Evolutionary conservation across 192 early-diverging fungal genomes (phyloP), one percentile per base, ranked within the genome.

Genomic region (Lobosporangium transversale): DNA sequence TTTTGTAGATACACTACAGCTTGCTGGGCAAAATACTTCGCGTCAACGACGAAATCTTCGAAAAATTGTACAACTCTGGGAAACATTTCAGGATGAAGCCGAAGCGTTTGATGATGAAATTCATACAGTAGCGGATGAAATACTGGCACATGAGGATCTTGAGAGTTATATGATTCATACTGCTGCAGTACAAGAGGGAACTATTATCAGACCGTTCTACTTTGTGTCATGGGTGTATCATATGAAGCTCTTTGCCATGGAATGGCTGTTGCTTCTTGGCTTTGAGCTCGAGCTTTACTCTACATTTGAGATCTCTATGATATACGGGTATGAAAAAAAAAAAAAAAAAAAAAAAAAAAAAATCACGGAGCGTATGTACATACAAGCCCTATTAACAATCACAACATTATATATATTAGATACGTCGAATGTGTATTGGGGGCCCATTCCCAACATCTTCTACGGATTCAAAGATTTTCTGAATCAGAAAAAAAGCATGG

Each of bases 261-360:
- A 87, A 37, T 74, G 79, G 10, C 59, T 86, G 53, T 47, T 91
- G 15, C 55, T 84, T 26, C 61, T 90, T 1, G 91, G 91, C 8
- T 91, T 89, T 74, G 91, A 92, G 50, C 58, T 91, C 1, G 91
- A 90, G 43, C 73, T 92, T 1, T 92, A 91, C 65, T 84, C 85
- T n/a, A 17, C 53, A 7, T 81, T 88, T 68, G 91, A 92, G 67
- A 84, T 81, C 50, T 47, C 80, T 6, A 89, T 88, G 86, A 81
- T 92, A 15, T 87, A 87, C 32, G 87, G 84, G 89, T 86, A 80
- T 43, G 78, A 23, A 4, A 0, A 30, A 14, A 2, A 37, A n/a
- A n/a, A n/a, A n/a, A n/a, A n/a, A n/a, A n/a, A n/a, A n/a, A n/a
- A n/a, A n/a, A n/a, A n/a, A n/a, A n/a, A n/a, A n/a, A n/a, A n/a